Base-by-base conservation (phyloP, 2,329 filamentous ascomycete species). In the Fusarium nanum region DNA sequence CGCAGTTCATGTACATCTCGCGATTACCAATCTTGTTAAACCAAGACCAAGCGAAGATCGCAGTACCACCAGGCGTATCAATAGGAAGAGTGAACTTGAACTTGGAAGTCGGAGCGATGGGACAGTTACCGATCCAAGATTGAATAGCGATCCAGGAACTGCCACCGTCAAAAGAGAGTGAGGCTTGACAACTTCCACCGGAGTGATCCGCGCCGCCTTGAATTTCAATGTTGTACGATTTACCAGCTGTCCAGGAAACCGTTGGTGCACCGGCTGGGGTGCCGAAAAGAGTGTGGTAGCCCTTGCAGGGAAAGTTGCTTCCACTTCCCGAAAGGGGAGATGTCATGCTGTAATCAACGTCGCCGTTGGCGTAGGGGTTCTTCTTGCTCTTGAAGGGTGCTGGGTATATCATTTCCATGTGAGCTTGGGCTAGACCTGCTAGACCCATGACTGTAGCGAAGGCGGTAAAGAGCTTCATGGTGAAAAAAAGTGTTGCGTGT, bases 1-100 rank as follows among this genome's bases (percentile, higher is more conserved):
- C 92, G 76, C 92, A 95, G 81, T 93, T 93, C 90, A 93, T 93
- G 85, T 95, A 96, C 87, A 92, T 92, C 78, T 94, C 92, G 49
- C 92, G 86, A 79, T 93, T 93, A 23, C 92, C 92, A 37, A 91
- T 80, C 70, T 88, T 83, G 83, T 93, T 93, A 81, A 92, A 90
- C 91, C 90, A 92, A 18, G 88, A 89, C 93, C 93, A 94, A 23
- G 89, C 88, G 47, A 94, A 86, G 27, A 94, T 76, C 54, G 89
- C 90, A n/a, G 89, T 86, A 79, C 79, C 82, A 60, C 30, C 53
- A 5, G 67, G 67, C 6, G 67, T 71, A 6, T 70, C 67, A 79
- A 75, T 78, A 4, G 92, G 92, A 18, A 94, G 81, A 18, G 83
- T 86, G 78, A 94, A 94, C 67, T 84, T 79, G 78, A 91, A 92